Percentiles rank a stretch among this genome's conserved stretches.
These are phyloP conservation scores for Candida adriatica DNA, from an alignment of 805 yeast genomes.

Conservation along the genomic window DNA sequence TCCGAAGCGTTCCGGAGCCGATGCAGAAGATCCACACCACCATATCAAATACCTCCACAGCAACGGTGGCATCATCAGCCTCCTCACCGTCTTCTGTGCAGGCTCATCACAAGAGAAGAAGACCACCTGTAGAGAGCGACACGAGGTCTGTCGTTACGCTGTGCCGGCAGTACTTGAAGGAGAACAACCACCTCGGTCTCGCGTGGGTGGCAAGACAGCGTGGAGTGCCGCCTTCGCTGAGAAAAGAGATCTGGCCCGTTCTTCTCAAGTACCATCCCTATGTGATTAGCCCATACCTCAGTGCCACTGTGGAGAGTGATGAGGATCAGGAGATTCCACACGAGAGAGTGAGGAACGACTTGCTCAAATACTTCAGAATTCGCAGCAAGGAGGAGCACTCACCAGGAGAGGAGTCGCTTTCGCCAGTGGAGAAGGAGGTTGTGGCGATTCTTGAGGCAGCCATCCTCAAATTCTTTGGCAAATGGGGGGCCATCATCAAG, in stretches of 20 bases:
- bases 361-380: slow-evolving; percentile 50
- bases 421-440: slow-evolving; percentile 42
- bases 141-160: slow-evolving; percentile 30
- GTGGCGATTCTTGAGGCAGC: slow-evolving; percentile 52
- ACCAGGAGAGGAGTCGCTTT: slow-evolving; percentile 12
- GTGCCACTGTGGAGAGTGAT: slow-evolving; percentile 32
- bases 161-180: slow-evolving; percentile 47
- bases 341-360: slow-evolving; percentile 43
- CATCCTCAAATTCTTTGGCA: slow-evolving; percentile 53
- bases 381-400: slow-evolving; percentile 17
- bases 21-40: slow-evolving; percentile 15
- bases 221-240: slow-evolving; percentile 78
- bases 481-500: slow-evolving; percentile 73
- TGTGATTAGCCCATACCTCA: slow-evolving; percentile 70
- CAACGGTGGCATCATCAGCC: slow-evolving; percentile 12
- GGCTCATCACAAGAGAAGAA: slow-evolving; percentile 8
- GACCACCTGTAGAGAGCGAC: slow-evolving; percentile 5
- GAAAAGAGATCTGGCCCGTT: slow-evolving; percentile 82
- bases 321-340: slow-evolving; percentile 24
- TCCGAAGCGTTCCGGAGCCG: slow-evolving; percentile 5
- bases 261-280: slow-evolving; percentile 78
- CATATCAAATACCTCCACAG: slow-evolving; percentile 15
- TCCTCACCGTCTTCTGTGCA: slow-evolving; percentile 8
- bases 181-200: slow-evolving; percentile 63
- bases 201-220: slow-evolving; percentile 75